phyloP scores from a whole-genome alignment of 306 rosid genomes.

The Lupinus albus region DNA sequence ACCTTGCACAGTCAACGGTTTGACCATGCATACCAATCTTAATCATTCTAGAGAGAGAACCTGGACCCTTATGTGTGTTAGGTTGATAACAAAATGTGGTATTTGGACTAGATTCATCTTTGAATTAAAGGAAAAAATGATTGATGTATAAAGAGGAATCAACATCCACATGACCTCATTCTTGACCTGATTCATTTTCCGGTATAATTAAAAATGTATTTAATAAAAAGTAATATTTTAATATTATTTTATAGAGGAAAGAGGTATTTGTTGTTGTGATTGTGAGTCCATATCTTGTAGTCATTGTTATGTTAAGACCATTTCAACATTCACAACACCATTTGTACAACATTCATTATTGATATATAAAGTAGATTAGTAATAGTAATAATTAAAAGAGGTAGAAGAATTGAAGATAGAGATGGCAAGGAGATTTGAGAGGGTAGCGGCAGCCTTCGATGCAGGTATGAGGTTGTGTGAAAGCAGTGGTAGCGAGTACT shows the following conservation, averaged over 20 bases:
- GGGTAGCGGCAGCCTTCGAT: conserved; percentile 72
- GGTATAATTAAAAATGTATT: too few species aligned
- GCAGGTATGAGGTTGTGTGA: conserved; percentile 59
- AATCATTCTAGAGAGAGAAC: conserved; percentile 5
- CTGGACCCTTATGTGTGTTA: neutral
- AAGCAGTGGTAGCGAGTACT: conserved; percentile 90
- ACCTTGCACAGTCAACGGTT: too few species aligned
- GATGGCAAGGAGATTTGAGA: conserved; percentile 53
- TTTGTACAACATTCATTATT: too few species aligned
- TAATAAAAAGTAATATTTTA: too few species aligned
- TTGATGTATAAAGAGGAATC: too few species aligned
- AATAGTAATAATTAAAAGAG: too few species aligned
- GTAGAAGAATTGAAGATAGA: too few species aligned
- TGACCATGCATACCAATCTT: too few species aligned
- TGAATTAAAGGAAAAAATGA: neutral
- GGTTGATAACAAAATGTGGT: neutral
- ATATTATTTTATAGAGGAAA: too few species aligned
- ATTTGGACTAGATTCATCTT: conserved; percentile 1
- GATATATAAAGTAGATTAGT: too few species aligned
- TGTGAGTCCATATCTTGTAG: neutral
- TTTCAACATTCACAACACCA: conserved; percentile 49
- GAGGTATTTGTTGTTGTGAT: neutral
- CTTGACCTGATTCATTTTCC: too few species aligned
- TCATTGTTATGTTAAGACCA: conserved; percentile 41
- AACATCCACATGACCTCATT: too few species aligned